Percentiles rank a stretch among this genome's conserved stretches.
These are phyloP conservation scores for Pseudogymnoascus sp. DNA, from an alignment of 2,329 filamentous ascomycete genomes.

Conservation along the genomic window DNA sequence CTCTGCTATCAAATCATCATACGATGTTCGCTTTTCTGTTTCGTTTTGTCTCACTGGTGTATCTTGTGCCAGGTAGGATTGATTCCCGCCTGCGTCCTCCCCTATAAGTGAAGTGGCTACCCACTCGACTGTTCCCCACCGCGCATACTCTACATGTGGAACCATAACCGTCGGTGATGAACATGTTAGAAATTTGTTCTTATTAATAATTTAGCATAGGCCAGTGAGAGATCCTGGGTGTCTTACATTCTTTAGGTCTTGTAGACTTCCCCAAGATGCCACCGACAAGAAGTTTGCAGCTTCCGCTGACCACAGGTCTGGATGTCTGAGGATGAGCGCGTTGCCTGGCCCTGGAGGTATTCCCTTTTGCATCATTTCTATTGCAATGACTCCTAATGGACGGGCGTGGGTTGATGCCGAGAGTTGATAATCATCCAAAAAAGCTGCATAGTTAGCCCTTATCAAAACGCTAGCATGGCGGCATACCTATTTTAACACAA, in stretches of 20 bases:
- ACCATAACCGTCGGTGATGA: conserved; percentile 10
- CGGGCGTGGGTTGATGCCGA: no score
- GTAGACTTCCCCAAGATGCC: neutral
- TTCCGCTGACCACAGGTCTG: no score
- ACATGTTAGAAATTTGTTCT: conserved; percentile 12
- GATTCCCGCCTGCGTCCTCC: neutral
- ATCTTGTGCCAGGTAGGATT: neutral
- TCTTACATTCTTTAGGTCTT: conserved; percentile 13
- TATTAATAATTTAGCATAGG: conserved; percentile 2
- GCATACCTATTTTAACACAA: conserved; percentile 12
- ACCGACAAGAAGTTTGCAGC: no score
- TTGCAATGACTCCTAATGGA: no score
- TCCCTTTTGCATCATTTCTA: no score
- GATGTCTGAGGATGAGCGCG: no score
- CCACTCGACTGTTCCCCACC: conserved; percentile 3
- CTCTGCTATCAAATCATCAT: neutral
- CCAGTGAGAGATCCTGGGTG: neutral
- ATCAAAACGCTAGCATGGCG: neutral
- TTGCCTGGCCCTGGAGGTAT: no score
- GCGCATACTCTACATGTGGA: conserved; percentile 8
- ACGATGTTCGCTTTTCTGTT: neutral
- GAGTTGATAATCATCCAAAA: no score
- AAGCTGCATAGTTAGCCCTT: neutral
- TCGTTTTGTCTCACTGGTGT: neutral
- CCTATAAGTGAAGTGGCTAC: no score